phyloP scores from a whole-genome alignment of 2,329 filamentous ascomycete species.

The Ampelomyces quisqualis region DNA sequence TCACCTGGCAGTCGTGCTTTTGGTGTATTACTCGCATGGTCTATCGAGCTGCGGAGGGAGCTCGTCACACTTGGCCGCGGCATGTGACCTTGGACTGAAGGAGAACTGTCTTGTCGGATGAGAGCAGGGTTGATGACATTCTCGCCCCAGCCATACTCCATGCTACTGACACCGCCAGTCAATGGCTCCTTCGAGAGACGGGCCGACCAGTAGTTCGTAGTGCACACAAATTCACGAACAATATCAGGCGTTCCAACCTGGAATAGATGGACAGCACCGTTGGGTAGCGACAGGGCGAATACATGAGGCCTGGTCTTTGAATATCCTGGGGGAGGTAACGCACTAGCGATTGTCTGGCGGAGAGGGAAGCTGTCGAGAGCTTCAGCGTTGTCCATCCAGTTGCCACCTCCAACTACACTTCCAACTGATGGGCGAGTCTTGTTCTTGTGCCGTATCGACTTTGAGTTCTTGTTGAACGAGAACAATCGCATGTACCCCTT shows the following conservation, averaged over 20 bases:
- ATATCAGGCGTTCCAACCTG: constrained; percentile 95
- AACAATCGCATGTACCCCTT: constrained; percentile 94
- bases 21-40: constrained; percentile 57
- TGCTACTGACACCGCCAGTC: constrained; percentile 89
- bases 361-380: constrained; percentile 84
- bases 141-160: constrained; percentile 97
- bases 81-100: constrained; percentile 37
- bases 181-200: constrained; percentile 90
- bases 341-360: constrained; percentile 86
- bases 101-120: constrained; percentile 46
- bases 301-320: constrained; percentile 88
- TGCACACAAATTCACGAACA: constrained; percentile 88
- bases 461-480: constrained; percentile 78
- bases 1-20: constrained; percentile 78
- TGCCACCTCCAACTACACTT: constrained; percentile 84
- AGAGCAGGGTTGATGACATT: constrained; percentile 64
- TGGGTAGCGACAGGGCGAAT: constrained; percentile 89
- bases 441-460: constrained; percentile 69
- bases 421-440: constrained; percentile 59
- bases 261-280: constrained; percentile 95
- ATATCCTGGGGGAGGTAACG: constrained; percentile 87
- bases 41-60: constrained; percentile 61
- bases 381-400: constrained; percentile 97
- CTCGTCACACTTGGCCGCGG: constrained; percentile 59
- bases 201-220: constrained; percentile 97